phyloP scores from a whole-genome alignment of 2,329 filamentous ascomycete genomes.

The Aspergillus sergii region DNA sequence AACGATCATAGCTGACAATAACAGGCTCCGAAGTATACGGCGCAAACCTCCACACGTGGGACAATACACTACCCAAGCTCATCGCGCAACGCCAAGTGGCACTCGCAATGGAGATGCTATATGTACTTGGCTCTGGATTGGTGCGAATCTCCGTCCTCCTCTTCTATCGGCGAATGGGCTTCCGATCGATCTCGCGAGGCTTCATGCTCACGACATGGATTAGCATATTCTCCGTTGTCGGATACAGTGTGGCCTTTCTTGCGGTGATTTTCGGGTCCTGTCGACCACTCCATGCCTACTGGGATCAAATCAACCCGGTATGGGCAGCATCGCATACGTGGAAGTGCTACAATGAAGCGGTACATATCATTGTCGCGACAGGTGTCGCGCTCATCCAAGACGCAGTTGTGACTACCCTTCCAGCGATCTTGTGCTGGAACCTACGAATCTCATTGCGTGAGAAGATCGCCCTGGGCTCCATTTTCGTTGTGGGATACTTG shows the following conservation, averaged over 20 bases:
- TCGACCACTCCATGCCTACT: constrained; percentile 6
- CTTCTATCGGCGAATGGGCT: constrained; percentile 14
- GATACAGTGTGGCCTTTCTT: constrained; percentile 11
- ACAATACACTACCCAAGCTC: constrained; percentile 2
- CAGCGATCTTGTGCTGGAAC: constrained; percentile 1
- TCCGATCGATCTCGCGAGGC: constrained; percentile 6
- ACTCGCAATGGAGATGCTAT: constrained; percentile 2
- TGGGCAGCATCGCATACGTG: constrained; percentile 5
- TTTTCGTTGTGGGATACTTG: constrained; percentile 11
- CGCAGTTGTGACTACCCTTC: constrained; percentile 7
- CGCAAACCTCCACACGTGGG: constrained; percentile 12
- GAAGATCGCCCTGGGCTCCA: constrained; percentile 6
- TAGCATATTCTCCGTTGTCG: constrained; percentile 9
- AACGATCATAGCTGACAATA: neutral
- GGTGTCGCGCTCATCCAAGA: constrained; percentile 9
- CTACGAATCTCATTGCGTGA: constrained; percentile 10
- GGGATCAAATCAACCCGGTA: constrained; percentile 7
- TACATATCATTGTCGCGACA: constrained; percentile 8
- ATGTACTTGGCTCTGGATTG: constrained; percentile 6
- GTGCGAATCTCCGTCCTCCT: constrained; percentile 7
- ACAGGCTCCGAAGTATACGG: constrained; percentile 1
- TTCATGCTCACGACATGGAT: constrained; percentile 9
- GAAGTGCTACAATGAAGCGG: constrained; percentile 8
- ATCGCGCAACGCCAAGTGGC: constrained; percentile 8
- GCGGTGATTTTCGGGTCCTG: constrained; percentile 11